Base-by-base conservation (phyloP, 2,329 filamentous ascomycete species). In the Fusarium begoniae region DNA sequence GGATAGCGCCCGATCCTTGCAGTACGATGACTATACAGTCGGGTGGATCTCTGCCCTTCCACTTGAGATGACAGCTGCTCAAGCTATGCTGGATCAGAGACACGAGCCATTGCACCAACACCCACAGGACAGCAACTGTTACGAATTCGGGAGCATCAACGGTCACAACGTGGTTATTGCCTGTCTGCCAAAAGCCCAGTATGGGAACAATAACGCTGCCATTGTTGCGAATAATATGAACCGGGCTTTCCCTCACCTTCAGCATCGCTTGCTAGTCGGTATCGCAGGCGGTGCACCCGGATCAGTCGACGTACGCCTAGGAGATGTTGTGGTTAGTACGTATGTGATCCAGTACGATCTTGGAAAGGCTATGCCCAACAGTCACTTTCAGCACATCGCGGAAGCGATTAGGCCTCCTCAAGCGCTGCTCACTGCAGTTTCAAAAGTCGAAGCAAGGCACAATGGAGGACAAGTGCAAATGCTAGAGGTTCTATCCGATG, bases 171-270 rank as follows among this genome's bases (percentile, higher is more conserved):
- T 80, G 8, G 79, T 77, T 10, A 73, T 81, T 5, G 77, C 77
- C 0, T 80, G 78, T 12, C 40, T 81, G 3, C 79, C 57, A 0
- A 62, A 74, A 13, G 45, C 18, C 0, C 45, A 44, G 1, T 79
- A 79, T 4, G 79, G 79, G 0, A 76, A 57, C 0, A 79, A 74
- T 9, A 77, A 74, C 5, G 77, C 80, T 0, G 72, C 79, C 0
- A 75, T 41, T 1, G 78, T 79, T 0, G n/a, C 70, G 84, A 71
- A n/a, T 0, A 18, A 71, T 3, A 4, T 76, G 10, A 9, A 6
- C 0, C 13, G 69, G 13, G 87, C 92, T 41, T 90, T 84, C 65
- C 87, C 43, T 1, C 48, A 40, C 0, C 61, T 77, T 1, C n/a
- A 47, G 0, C 3, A 68, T 2, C 60, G 71, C 0, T 40, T 81